A percentile compares a stretch with the other conserved stretches of the same genome.
Conservation (phyloP, 352 stramenopile genomes). For the Phytopythium aichiense region DNA sequence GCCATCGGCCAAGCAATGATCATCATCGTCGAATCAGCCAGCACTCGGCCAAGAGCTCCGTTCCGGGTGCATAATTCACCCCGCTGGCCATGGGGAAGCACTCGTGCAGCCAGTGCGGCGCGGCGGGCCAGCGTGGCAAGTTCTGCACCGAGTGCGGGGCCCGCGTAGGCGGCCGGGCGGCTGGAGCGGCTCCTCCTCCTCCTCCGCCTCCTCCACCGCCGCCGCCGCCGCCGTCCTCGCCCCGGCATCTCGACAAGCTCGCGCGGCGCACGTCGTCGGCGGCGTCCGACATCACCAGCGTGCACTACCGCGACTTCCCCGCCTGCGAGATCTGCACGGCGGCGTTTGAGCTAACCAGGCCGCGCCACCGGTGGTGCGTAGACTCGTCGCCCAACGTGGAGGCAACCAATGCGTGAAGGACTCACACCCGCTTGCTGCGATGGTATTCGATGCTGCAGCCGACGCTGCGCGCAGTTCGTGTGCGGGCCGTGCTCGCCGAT, state of each 20-base stretch:
- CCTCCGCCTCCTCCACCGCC: neutral
- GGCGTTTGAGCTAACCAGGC: constrained; percentile 57
- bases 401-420: no score
- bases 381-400: neutral
- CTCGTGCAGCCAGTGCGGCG: constrained; percentile 1
- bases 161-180: neutral
- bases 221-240: neutral
- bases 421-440: neutral
- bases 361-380: constrained; percentile 55
- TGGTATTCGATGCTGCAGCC: constrained; percentile 21
- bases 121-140: neutral
- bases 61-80: no score
- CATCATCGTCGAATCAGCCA: no score
- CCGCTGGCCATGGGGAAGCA: neutral
- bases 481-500: constrained; percentile 60
- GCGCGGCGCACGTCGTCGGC: neutral
- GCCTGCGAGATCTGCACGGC: constrained; percentile 63
- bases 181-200: neutral
- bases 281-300: neutral
- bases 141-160: constrained; percentile 9
- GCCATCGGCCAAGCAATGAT: no score
- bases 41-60: no score
- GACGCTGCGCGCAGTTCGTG: constrained; percentile 44
- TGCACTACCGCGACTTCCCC: constrained; percentile 50
- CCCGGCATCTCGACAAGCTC: neutral